Evolutionary conservation across 139 green algal species (phyloP).

Genomic region (Yamagishiella unicocca): DNA sequence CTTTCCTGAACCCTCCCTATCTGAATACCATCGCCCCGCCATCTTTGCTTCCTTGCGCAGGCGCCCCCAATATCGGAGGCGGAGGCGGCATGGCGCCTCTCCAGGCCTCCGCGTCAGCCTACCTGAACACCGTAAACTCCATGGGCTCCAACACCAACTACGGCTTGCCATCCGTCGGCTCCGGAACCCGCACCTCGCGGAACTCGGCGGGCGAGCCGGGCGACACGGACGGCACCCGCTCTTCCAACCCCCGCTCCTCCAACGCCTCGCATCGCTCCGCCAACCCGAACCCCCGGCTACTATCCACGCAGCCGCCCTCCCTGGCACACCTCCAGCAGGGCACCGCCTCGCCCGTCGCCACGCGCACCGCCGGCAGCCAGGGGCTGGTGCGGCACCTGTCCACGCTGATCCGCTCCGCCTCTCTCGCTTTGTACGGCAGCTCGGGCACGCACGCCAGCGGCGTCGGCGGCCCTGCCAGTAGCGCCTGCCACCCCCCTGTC

Average conservation of each 20-base stretch:
- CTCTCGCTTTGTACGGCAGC: not conserved
- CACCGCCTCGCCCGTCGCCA: not conserved
- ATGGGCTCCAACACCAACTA: too few relatives aligned
- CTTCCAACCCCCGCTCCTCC: slow-evolving; percentile 8
- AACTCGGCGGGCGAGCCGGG: not conserved
- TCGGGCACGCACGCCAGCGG: not conserved
- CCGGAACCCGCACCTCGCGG: slow-evolving; percentile 28
- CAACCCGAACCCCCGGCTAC: not conserved
- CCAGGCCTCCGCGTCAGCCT: too few relatives aligned
- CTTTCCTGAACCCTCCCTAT: too few relatives aligned
- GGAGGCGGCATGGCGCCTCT: not conserved
- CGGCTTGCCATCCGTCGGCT: not conserved
- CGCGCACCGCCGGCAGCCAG: not conserved
- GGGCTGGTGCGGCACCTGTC: slow-evolving; percentile 27
- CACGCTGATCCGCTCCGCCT: slow-evolving; percentile 12
- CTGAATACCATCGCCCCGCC: too few relatives aligned
- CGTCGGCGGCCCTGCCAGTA: too few relatives aligned
- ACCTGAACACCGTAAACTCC: too few relatives aligned
- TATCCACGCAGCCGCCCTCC: not conserved
- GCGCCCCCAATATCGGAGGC: not conserved
- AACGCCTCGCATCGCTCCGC: not conserved
- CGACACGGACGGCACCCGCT: not conserved
- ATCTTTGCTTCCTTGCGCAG: too few relatives aligned
- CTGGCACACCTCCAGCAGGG: too few relatives aligned
- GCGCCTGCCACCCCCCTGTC: too few relatives aligned